Evolutionary conservation across 495 filamentous ascomycete species (phyloP), one percentile per base, ranked within the genome.

Genomic region (Cairneyella variabilis): DNA sequence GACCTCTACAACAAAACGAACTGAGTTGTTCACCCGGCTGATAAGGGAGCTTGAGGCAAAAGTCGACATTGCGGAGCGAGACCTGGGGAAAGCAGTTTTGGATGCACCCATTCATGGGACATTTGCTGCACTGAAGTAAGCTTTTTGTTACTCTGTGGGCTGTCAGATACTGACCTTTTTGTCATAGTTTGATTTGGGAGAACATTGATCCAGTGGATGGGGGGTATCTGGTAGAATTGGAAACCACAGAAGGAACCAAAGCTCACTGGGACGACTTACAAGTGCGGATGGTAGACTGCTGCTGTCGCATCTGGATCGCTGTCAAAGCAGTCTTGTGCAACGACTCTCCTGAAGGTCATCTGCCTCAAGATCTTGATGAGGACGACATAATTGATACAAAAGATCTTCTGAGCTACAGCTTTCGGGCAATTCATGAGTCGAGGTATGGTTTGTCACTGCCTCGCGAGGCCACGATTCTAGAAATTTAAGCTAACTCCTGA

Each of bases 351-450:
- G 92, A 97, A 66, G 91, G 93, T 2, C 82, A 91, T 66, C 71
- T 88, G 1, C 86, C 89, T 1, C 80, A 88, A 56, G 83, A 89
- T 7, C 61, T 84, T 16, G 86, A 91, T 48, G 79, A 79, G 9
- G 70, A 73, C n/a, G 76, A 85, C 20, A 84, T 85, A 2, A 66
- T 83, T 0, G 79, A 83, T 41, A 91, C 91, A 0, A 96, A 97
- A 62, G 89, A 92, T 62, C 74, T 91, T 27, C 71, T 97, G 40
- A 96, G 90, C 26, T 98, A 96, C 63, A 92, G 86, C 38, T 98
- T 95, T 80, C 80, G 93, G 60, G 90, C 89, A 0, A 73, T 97
- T 18, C 91, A 95, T 48, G 93, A 97, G 64, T 88, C 91, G 18
- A 96, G 87, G 88, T 91, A 70, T 27, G 16, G 17, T 23, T 16